These are phyloP conservation scores for Venturia nashicola DNA, from an alignment of 2,329 filamentous ascomycete genomes.

Conservation along the genomic window DNA sequence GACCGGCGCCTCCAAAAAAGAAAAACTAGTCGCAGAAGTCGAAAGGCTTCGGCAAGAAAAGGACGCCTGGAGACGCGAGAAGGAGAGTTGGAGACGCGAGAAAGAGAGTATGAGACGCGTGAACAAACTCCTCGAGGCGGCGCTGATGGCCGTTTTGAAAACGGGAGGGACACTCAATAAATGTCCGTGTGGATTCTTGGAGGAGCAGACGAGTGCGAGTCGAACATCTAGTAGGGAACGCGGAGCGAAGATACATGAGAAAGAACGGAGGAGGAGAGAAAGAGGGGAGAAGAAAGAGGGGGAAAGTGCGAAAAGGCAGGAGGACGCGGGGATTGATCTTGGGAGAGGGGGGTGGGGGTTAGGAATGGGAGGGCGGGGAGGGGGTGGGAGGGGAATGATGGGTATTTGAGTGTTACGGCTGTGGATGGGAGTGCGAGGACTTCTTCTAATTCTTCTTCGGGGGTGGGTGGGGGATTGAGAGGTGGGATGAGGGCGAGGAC, in stretches of 20 bases:
- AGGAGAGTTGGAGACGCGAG: constrained; percentile 20
- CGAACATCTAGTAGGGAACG: too few relatives aligned
- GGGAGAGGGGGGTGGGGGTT: background rate
- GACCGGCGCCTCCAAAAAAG: background rate
- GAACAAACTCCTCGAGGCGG: constrained; percentile 26
- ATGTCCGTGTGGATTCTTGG: constrained; percentile 13
- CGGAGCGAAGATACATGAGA: too few relatives aligned
- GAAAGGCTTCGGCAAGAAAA: too few relatives aligned
- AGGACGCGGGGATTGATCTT: background rate
- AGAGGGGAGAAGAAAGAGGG: background rate
- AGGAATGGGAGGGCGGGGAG: background rate
- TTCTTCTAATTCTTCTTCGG: background rate
- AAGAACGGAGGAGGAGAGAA: background rate
- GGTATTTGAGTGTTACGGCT: background rate
- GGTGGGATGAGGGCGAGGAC: constrained; percentile 11
- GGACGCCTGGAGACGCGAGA: too few relatives aligned
- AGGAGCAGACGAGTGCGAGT: background rate
- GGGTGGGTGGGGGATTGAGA: background rate
- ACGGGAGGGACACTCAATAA: constrained; percentile 23
- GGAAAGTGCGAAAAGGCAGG: background rate
- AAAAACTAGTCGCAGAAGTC: background rate
- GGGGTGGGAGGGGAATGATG: background rate
- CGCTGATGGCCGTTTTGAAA: constrained; percentile 26
- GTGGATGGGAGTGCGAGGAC: background rate
- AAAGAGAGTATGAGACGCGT: constrained; percentile 21